Evolutionary conservation across 1,284 basidiomycete genomes (phyloP), one percentile per base, ranked within the genome.

Genomic region (Ustilago vetiveriae): DNA sequence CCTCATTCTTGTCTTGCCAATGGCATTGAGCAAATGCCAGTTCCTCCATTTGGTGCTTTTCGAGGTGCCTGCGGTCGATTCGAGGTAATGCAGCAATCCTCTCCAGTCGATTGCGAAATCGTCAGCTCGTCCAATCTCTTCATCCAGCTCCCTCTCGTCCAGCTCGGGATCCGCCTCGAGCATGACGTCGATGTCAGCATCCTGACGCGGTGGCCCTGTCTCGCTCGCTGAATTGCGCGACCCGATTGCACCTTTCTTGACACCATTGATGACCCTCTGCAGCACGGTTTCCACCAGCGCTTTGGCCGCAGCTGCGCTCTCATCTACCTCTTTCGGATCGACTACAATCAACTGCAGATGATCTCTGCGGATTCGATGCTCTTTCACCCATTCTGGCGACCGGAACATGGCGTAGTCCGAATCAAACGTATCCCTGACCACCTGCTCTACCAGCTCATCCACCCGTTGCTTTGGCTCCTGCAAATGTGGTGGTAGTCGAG

Each of bases 11-110:
- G 60, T 64, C n/a, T 41, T 46, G 16, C 46, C 35, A 8, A 64
- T 41, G 16, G 60, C 60, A 17, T 44, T 41, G 40, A 64, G 53
- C 45, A 64, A 32, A 13, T 64, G 60, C 60, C 60, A 64, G 14
- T 64, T 56, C 19, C 60, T 51, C 60, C 60, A 64, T 14, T 64
- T 53, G 30, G 53, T 24, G 1, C 48, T 39, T 13, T 51, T 56
- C 9, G 60, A 64, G 26, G 9, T 45, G 37, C 53, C 60, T 6
- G 37, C 53, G 2, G 49, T 52, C 8, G 53, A 51, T 29, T 64
- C 44, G 11, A 64, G 40, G 7, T 47, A 56, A 29, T 52, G 44
- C 11, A 64, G 37, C 44, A 64, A 17, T 6, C 33, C 24, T 36
- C 13, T 17, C 53, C 60, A 64, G 7, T 43, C 36, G 36, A 64